Percentiles rank a stretch among this genome's conserved stretches.
These are phyloP conservation scores for Boletus tomentosulus DNA, from an alignment of 768 basidiomycete genomes.

Conservation along the genomic window DNA sequence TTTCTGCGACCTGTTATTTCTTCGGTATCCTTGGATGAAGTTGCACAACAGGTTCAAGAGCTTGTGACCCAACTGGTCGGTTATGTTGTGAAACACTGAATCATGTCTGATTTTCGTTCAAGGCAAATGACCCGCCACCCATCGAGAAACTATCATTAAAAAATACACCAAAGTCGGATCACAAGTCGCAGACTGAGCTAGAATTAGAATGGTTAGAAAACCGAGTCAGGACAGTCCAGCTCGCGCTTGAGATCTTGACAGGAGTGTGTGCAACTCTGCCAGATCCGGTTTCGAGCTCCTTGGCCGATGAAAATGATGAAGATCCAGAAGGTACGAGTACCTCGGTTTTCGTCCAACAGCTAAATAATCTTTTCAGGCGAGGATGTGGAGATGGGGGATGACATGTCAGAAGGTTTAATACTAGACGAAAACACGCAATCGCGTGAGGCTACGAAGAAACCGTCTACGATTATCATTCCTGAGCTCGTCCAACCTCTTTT, in stretches of 20 bases:
- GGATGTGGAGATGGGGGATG: constrained; percentile 39
- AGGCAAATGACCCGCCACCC: constrained; percentile 46
- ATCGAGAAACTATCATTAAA: constrained; percentile 59
- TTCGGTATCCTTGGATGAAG: constrained; percentile 51
- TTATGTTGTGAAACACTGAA: background rate
- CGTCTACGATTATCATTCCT: constrained; percentile 39
- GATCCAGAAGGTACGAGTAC: constrained; percentile 34
- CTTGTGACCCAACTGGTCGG: constrained; percentile 51
- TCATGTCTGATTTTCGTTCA: constrained; percentile 2
- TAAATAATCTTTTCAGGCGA: constrained; percentile 39
- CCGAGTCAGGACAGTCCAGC: constrained; percentile 66
- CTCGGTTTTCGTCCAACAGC: constrained; percentile 8
- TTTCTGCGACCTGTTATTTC: constrained; percentile 63
- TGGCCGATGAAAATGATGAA: constrained; percentile 31
- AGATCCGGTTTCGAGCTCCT: constrained; percentile 52
- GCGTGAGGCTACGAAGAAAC: constrained; percentile 28
- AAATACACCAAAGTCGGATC: constrained; percentile 69
- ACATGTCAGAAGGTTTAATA: constrained; percentile 22
- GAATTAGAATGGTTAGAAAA: constrained; percentile 73
- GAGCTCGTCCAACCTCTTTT: constrained; percentile 67
- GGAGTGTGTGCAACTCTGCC: constrained; percentile 85
- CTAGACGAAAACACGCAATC: constrained; percentile 18
- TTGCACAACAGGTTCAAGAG: constrained; percentile 45
- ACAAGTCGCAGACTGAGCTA: constrained; percentile 62
- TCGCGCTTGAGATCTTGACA: constrained; percentile 86